Conservation (phyloP, 305 asterid genomes). For the Nicotiana rustica region DNA sequence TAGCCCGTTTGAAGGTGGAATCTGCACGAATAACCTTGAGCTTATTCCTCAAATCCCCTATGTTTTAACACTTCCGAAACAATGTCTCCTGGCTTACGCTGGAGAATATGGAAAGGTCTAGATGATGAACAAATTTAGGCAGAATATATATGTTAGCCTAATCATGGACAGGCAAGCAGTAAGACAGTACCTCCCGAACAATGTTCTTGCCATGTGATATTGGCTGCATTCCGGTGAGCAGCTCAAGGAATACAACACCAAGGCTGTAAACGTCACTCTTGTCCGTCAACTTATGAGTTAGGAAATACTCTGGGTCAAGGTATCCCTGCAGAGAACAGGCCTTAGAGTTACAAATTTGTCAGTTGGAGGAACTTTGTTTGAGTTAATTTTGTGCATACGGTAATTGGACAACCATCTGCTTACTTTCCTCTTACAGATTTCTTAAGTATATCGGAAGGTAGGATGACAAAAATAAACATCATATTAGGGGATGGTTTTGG, state of each 20-base stretch:
- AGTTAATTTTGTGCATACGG: neutral
- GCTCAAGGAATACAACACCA: constrained; percentile 89
- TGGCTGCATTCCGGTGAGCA: constrained; percentile 84
- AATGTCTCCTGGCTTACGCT: neutral
- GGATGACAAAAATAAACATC: neutral
- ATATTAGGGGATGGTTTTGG: neutral
- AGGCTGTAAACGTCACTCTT: constrained; percentile 97
- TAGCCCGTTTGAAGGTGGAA: neutral
- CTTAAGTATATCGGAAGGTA: neutral
- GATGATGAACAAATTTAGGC: neutral
- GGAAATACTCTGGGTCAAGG: constrained; percentile 90
- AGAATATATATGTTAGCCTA: neutral
- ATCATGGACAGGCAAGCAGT: neutral
- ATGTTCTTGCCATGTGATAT: constrained; percentile 83
- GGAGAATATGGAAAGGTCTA: neutral
- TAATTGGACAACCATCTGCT: neutral
- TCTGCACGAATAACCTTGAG: neutral
- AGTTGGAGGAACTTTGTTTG: neutral
- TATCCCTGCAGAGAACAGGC: constrained; percentile 68
- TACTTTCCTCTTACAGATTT: neutral
- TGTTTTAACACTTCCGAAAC: constrained; percentile 1
- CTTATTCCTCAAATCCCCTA: constrained; percentile 12
- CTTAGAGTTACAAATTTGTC: constrained; percentile 26
- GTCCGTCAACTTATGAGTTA: constrained; percentile 92
- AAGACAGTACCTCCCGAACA: constrained; percentile 75